Percentiles rank a stretch among this genome's conserved stretches.
These are phyloP conservation scores for Neoascochyta sp. DNA, from an alignment of 2,329 filamentous ascomycete species.

Conservation along the genomic window DNA sequence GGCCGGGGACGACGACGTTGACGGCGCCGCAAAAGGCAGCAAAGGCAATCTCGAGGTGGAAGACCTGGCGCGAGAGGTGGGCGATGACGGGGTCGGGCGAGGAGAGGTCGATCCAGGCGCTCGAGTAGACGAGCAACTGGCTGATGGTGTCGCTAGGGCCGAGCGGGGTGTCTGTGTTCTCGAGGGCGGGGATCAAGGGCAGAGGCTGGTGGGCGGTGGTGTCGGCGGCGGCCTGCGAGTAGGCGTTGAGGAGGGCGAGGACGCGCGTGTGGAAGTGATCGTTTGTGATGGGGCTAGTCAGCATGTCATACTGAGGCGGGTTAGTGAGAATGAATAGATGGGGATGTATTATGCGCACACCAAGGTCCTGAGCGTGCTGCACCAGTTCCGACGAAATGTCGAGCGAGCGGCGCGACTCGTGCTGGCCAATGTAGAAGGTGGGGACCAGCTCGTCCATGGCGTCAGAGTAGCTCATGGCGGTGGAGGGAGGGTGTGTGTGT, in stretches of 20 bases:
- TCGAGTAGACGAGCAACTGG: conserved; percentile 74
- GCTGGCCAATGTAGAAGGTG: conserved; percentile 68
- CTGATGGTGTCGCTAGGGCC: conserved; percentile 65
- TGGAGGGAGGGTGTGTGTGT: too few relatives aligned
- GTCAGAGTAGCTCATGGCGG: conserved; percentile 29
- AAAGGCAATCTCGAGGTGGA: conserved; percentile 89
- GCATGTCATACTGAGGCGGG: conserved; percentile 67
- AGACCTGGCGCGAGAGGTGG: conserved; percentile 80
- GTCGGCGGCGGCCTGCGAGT: conserved; percentile 49
- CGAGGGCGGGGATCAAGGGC: conserved; percentile 59
- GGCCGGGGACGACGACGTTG: conserved; percentile 78
- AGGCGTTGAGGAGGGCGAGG: conserved; percentile 56
- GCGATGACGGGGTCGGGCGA: conserved; percentile 79
- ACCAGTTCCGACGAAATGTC: conserved; percentile 63
- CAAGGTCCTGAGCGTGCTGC: conserved; percentile 63
- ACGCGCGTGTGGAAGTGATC: conserved; percentile 67
- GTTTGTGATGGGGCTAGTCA: conserved; percentile 76
- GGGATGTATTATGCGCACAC: conserved; percentile 38
- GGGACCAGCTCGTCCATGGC: conserved; percentile 41
- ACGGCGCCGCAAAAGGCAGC: conserved; percentile 90
- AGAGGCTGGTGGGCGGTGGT: conserved; percentile 43
- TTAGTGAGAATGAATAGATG: conserved; percentile 5
- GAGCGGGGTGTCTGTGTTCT: conserved; percentile 73
- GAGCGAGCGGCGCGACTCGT: conserved; percentile 61
- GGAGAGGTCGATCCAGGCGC: conserved; percentile 87